These are phyloP conservation scores for Coemansia sp. DNA, from an alignment of 192 early-diverging fungal species.

Conservation along the genomic window DNA sequence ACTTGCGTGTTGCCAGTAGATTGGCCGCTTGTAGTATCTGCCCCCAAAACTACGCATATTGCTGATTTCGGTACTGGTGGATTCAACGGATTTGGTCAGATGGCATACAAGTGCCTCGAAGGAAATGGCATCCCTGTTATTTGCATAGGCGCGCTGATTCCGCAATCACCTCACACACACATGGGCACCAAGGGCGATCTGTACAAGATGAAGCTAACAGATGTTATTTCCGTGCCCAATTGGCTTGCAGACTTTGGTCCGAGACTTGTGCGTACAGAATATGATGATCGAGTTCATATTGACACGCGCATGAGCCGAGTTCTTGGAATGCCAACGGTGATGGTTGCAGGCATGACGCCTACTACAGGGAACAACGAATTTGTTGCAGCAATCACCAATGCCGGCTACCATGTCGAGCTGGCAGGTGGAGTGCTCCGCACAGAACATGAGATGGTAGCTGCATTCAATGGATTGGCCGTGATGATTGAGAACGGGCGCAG, in stretches of 20 bases:
- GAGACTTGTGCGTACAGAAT: constrained; percentile 64
- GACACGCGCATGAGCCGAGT: constrained; percentile 84
- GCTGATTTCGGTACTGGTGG: constrained; percentile 94
- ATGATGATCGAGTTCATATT: constrained; percentile 65
- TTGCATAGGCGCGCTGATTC: constrained; percentile 19
- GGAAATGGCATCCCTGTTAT: constrained; percentile 74
- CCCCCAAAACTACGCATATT: constrained; percentile 70
- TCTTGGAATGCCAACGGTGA: constrained; percentile 82
- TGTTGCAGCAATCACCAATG: constrained; percentile 82
- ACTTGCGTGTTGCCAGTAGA: constrained; percentile 63
- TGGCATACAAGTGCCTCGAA: constrained; percentile 85
- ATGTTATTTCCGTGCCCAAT: constrained; percentile 75
- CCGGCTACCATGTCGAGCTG: constrained; percentile 88
- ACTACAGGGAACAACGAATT: constrained; percentile 79
- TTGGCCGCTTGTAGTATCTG: constrained; percentile 62
- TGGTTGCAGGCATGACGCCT: constrained; percentile 96
- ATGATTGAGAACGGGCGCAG: constrained; percentile 74
- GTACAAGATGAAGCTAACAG: constrained; percentile 63
- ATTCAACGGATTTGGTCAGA: constrained; percentile 74
- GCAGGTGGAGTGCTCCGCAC: constrained; percentile 89
- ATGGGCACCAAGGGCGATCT: constrained; percentile 72
- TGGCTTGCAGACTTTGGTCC: constrained; percentile 86
- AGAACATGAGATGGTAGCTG: constrained; percentile 62
- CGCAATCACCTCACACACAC: constrained; percentile 38
- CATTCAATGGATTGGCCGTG: constrained; percentile 72